These are phyloP conservation scores for Rhynchosporium secalis DNA, from an alignment of 2,329 filamentous ascomycete species.

Conservation along the genomic window DNA sequence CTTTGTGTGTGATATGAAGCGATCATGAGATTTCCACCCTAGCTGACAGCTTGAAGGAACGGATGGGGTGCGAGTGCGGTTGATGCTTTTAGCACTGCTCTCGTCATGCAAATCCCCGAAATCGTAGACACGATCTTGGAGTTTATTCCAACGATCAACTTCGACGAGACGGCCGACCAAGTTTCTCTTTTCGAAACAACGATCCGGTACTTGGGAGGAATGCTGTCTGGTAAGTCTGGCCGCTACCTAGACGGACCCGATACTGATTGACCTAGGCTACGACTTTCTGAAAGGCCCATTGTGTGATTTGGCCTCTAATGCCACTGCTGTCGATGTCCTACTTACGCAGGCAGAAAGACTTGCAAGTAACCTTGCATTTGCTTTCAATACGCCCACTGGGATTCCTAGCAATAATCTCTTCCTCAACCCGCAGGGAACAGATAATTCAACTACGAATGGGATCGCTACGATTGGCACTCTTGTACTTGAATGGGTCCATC, in stretches of 20 bases:
- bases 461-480: constrained; percentile 77
- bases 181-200: constrained; percentile 89
- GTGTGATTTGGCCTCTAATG: constrained; percentile 49
- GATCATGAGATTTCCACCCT: neutral
- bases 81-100: constrained; percentile 76
- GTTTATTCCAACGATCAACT: constrained; percentile 71
- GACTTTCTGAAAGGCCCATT: constrained; percentile 72
- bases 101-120: constrained; percentile 70
- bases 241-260: neutral
- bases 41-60: constrained; percentile 49
- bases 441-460: constrained; percentile 60
- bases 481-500: constrained; percentile 79
- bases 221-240: constrained; percentile 65
- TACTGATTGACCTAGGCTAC: constrained; percentile 49
- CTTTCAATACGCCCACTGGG: constrained; percentile 75
- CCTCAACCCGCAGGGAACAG: constrained; percentile 54
- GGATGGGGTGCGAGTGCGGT: constrained; percentile 83
- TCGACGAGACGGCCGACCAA: constrained; percentile 54
- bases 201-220: constrained; percentile 80
- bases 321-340: constrained; percentile 52
- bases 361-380: constrained; percentile 71
- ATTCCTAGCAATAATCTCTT: constrained; percentile 70
- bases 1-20: constrained; percentile 54
- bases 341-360: constrained; percentile 67
- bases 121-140: constrained; percentile 71